Percentiles rank a stretch among this genome's conserved stretches.
phyloP scores from a whole-genome alignment of 495 filamentous ascomycete genomes.

The Pyrenula aspistea region DNA sequence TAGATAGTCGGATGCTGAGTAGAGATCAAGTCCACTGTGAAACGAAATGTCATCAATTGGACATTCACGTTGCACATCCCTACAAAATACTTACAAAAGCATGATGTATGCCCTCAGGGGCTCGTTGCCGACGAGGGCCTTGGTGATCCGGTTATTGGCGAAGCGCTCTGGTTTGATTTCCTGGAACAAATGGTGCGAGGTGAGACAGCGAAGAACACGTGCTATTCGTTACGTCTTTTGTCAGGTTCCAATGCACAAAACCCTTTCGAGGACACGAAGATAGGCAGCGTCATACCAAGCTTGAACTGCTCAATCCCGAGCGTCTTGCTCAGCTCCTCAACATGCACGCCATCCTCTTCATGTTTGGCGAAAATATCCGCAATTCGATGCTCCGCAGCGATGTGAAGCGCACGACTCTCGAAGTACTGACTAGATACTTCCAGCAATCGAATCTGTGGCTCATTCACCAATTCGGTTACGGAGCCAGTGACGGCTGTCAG shows the following conservation, averaged over 20 bases:
- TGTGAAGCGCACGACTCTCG: conserved; percentile 17
- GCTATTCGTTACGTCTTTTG: conserved; percentile 5
- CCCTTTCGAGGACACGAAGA: not conserved
- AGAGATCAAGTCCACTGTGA: conserved; percentile 17
- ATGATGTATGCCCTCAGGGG: conserved; percentile 20
- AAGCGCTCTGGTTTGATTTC: conserved; percentile 13
- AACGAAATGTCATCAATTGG: not conserved
- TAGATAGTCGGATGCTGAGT: conserved; percentile 17
- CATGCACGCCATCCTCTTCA: conserved; percentile 9
- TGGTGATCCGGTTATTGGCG: conserved; percentile 24
- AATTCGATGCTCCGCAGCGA: conserved; percentile 16
- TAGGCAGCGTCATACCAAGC: conserved; percentile 9
- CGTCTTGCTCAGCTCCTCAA: conserved; percentile 8
- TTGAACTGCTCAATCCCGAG: conserved; percentile 17
- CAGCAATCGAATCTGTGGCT: conserved; percentile 13
- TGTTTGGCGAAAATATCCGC: conserved; percentile 15
- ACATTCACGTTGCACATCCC: too few relatives aligned
- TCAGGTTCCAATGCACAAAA: not conserved
- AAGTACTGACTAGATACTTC: conserved; percentile 19
- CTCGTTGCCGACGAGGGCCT: conserved; percentile 18
- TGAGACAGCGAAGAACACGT: conserved; percentile 19
- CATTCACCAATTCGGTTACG: conserved; percentile 15
- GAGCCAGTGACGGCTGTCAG: conserved; percentile 16
- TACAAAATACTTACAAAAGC: conserved; percentile 7
- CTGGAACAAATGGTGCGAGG: conserved; percentile 21